Evolutionary conservation across 768 basidiomycete species (phyloP).

Genomic region (Hebeloma cylindrosporum): DNA sequence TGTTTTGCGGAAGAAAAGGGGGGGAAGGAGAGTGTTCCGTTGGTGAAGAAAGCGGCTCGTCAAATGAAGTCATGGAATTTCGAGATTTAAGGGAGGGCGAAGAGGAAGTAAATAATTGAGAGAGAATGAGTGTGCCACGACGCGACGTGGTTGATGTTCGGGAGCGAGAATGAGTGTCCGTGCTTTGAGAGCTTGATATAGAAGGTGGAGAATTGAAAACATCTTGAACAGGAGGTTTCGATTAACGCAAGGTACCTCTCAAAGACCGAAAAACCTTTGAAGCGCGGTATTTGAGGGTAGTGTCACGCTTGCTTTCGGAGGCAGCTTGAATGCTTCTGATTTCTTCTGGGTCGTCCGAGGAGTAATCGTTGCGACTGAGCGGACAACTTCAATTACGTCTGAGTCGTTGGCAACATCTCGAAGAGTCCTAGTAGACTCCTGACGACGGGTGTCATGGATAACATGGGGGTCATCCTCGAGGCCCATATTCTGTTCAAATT

Average conservation of each 20-base stretch:
- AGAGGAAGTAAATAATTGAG: slow-evolving; percentile 39
- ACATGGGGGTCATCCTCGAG: slow-evolving; percentile 16
- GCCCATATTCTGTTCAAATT: slow-evolving; percentile 24
- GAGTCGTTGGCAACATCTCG: slow-evolving; percentile 42
- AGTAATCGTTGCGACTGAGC: slow-evolving; percentile 38
- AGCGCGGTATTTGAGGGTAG: slow-evolving; percentile 47
- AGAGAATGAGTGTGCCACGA: slow-evolving; percentile 37
- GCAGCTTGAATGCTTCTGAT: slow-evolving; percentile 12
- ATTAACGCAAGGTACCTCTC: slow-evolving; percentile 19
- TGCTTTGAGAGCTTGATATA: slow-evolving; percentile 11
- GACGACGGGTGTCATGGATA: slow-evolving; percentile 17
- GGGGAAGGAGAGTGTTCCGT: slow-evolving; percentile 20
- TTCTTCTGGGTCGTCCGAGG: slow-evolving; percentile 5
- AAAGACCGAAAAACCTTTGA: slow-evolving; percentile 32
- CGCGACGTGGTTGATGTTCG: slow-evolving; percentile 38
- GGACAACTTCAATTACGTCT: slow-evolving; percentile 62
- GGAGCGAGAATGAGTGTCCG: slow-evolving; percentile 23
- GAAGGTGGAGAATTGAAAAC: slow-evolving; percentile 21
- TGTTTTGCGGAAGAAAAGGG: slow-evolving; percentile 11
- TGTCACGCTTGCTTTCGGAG: slow-evolving; percentile 33
- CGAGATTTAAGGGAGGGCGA: slow-evolving; percentile 23
- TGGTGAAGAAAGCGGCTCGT: slow-evolving; percentile 26
- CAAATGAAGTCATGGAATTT: slow-evolving; percentile 28
- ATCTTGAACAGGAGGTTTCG: slow-evolving; percentile 41
- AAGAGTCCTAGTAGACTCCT: slow-evolving; percentile 14